These are phyloP conservation scores for Backusella australiensis DNA, from an alignment of 192 early-diverging fungal genomes.

Conservation along the genomic window DNA sequence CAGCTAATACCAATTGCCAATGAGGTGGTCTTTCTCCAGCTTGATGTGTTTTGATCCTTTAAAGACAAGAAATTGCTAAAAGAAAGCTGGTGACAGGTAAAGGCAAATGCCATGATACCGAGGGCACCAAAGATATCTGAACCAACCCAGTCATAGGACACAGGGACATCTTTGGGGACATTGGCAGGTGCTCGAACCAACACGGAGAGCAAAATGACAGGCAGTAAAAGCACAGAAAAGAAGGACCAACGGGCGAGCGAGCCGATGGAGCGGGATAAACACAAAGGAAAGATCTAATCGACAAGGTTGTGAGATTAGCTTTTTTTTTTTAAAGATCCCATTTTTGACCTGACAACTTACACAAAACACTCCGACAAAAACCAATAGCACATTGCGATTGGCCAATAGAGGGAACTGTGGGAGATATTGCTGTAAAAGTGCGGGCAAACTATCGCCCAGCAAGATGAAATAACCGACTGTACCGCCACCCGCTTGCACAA, in stretches of 20 bases:
- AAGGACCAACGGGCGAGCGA: slow-evolving; percentile 57
- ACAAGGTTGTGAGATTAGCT: background rate
- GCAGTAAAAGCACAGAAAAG: slow-evolving; percentile 57
- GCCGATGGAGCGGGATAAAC: slow-evolving; percentile 62
- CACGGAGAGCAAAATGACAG: slow-evolving; percentile 59
- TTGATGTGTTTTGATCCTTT: slow-evolving; percentile 40
- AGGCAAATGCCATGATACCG: slow-evolving; percentile 72
- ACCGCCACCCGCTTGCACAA: slow-evolving; percentile 57
- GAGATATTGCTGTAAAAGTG: slow-evolving; percentile 31
- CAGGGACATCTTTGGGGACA: slow-evolving; percentile 39
- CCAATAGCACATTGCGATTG: slow-evolving; percentile 34
- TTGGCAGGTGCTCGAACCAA: slow-evolving; percentile 56
- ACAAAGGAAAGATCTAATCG: slow-evolving; percentile 54
- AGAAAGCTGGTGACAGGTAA: slow-evolving; percentile 63
- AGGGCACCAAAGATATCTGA: slow-evolving; percentile 57
- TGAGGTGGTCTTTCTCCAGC: slow-evolving; percentile 48
- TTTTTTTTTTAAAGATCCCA: background rate
- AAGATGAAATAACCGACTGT: slow-evolving; percentile 60
- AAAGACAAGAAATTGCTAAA: slow-evolving; percentile 60
- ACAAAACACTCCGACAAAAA: slow-evolving; percentile 26
- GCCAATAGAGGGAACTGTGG: slow-evolving; percentile 27
- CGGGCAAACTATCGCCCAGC: slow-evolving; percentile 49
- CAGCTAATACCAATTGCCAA: slow-evolving; percentile 49
- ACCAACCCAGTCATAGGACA: slow-evolving; percentile 50
- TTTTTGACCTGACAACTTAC: slow-evolving; percentile 16